Evolutionary conservation across 768 basidiomycete genomes (phyloP), one percentile per base, ranked within the genome.

Genomic region (Pleurotus pulmonarius): DNA sequence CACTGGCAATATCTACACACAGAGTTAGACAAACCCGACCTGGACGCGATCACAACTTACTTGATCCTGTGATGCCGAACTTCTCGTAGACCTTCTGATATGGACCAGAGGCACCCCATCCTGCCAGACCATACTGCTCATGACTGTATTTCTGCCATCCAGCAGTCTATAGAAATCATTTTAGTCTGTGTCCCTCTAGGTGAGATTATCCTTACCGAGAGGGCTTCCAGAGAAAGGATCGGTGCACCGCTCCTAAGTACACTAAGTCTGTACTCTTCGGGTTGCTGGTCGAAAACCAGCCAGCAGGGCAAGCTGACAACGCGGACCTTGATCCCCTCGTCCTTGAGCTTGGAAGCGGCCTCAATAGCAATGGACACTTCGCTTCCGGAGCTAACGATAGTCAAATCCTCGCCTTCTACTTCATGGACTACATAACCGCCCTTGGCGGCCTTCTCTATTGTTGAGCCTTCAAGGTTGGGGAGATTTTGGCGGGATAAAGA

Each of bases 341-440:
- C 79, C 67, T 81, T 83, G 64, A 98, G 86, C 73, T 86, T 82
- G 69, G 80, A 78, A 53, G 91, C 92, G 16, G 94, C 93, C 69
- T 94, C 94, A 56, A 95, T 73, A 39, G 87, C 92, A 62, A 98
- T 92, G 65, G 78, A 65, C 62, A 96, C 93, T 74, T 98, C 95
- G 70, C 88, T 90, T 59, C 95, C 95, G 59, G 83, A 86, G 69
- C 87, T 87, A 65, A 97, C 91, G 62, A 98, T 85, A 37, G 93
- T 96, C 66, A 98, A 74, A 70, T 90, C 89, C 71, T 94, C 92
- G 57, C 82, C 75, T 51, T 78, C 74, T 49, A 86, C 87, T 54
- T 97, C 95, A 66, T 89, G 82, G 39, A 96, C 71, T 56, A 96
- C 92, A 70, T 97, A 98, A 58, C 92, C 95, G 64, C 95, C 95